A percentile compares a stretch with the other conserved stretches of the same genome.
Evolutionary conservation across 768 basidiomycete genomes (phyloP).

Genomic region (Rubroboletus pulcherrimus): DNA sequence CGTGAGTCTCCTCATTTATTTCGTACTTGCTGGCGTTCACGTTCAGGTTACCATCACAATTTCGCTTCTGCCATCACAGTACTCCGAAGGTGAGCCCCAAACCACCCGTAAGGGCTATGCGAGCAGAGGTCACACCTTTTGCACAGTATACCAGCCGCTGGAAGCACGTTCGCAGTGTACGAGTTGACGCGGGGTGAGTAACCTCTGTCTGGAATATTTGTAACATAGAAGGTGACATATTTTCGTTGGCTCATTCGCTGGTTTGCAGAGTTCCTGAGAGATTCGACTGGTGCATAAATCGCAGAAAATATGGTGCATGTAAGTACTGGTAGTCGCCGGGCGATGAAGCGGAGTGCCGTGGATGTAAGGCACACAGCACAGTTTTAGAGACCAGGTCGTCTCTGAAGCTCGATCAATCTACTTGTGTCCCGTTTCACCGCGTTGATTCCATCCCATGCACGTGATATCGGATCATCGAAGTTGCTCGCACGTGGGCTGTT

Average conservation of each 20-base stretch:
- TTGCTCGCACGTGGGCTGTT: too few species aligned
- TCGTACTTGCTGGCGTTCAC: background rate
- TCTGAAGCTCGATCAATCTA: background rate
- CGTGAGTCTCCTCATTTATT: conserved; percentile 39
- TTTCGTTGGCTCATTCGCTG: background rate
- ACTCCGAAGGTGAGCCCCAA: conserved; percentile 49
- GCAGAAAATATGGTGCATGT: background rate
- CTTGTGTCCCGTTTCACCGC: background rate
- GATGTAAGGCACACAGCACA: background rate
- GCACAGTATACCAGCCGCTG: conserved; percentile 83
- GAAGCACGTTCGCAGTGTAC: conserved; percentile 85
- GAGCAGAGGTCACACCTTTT: background rate
- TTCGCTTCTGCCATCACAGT: conserved; percentile 36
- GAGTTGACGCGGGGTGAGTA: conserved; percentile 71
- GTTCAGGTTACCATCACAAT: background rate
- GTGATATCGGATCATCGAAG: background rate
- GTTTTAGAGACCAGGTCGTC: background rate
- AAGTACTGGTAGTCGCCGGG: background rate
- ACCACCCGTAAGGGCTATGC: background rate
- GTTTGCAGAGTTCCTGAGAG: conserved; percentile 21
- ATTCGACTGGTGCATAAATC: conserved; percentile 22
- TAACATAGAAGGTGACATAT: background rate
- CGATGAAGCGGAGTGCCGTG: background rate
- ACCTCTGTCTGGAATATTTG: background rate
- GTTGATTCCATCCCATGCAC: background rate